Evolutionary conservation across 495 filamentous ascomycete genomes (phyloP).

Genomic region (Antarctomyces pellizariae): DNA sequence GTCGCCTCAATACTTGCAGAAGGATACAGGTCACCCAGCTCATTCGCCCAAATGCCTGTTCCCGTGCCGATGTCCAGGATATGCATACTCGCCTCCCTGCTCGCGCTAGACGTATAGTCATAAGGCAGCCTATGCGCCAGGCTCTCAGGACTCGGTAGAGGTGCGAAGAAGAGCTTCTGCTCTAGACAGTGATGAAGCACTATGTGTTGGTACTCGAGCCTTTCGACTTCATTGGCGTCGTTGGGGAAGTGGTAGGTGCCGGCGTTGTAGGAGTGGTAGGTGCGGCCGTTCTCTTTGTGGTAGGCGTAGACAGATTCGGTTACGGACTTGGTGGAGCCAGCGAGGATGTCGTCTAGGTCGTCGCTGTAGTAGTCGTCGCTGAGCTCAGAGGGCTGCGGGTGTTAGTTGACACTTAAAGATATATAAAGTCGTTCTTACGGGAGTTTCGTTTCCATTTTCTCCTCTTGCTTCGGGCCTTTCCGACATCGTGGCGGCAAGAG

Average conservation of each 20-base stretch:
- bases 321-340: too few relatives aligned
- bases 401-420: too few relatives aligned
- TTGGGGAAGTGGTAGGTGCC: constrained; percentile 35
- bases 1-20: constrained; percentile 9
- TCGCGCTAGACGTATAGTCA: too few relatives aligned
- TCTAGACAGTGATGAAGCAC: constrained; percentile 30
- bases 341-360: too few relatives aligned
- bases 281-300: constrained; percentile 34
- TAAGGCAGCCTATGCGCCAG: too few relatives aligned
- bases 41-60: constrained; percentile 38
- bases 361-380: too few relatives aligned
- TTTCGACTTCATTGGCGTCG: constrained; percentile 27
- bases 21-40: constrained; percentile 23
- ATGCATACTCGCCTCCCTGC: too few relatives aligned
- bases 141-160: constrained; percentile 28
- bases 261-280: constrained; percentile 33
- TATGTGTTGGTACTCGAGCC: constrained; percentile 35
- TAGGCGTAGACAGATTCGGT: constrained; percentile 21
- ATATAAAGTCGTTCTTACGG: too few relatives aligned
- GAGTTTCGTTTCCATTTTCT: too few relatives aligned
- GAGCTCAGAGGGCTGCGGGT: too few relatives aligned
- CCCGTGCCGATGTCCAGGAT: constrained; percentile 54
- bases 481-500: too few relatives aligned
- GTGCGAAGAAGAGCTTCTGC: constrained; percentile 31
- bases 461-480: too few relatives aligned